phyloP scores from a whole-genome alignment of 306 rosid species.

The Malus sylvestris region DNA sequence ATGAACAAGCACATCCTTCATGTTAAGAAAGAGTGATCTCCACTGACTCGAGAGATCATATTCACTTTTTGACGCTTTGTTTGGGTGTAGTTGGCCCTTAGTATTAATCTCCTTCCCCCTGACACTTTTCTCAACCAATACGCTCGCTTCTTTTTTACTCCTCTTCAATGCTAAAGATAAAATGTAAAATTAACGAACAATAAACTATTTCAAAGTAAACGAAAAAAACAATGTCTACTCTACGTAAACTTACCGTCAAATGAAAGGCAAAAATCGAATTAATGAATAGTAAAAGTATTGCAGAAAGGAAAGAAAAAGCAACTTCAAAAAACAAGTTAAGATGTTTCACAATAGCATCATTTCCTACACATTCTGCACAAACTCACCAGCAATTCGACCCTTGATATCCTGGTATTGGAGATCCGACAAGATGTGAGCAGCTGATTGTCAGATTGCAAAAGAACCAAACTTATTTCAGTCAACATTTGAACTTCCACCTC shows the following conservation, averaged over 20 bases:
- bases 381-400: slow-evolving; percentile 72
- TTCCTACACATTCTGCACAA: not conserved
- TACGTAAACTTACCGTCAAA: slow-evolving; percentile 36
- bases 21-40: slow-evolving; percentile 71
- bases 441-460: slow-evolving; percentile 33
- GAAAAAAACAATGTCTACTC: not conserved
- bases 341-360: not conserved
- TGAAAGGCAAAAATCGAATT: not conserved
- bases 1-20: slow-evolving; percentile 52
- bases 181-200: not conserved
- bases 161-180: slow-evolving; percentile 51
- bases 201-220: not conserved
- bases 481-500: not conserved
- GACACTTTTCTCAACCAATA: slow-evolving; percentile 50
- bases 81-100: slow-evolving; percentile 23
- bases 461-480: slow-evolving; percentile 14
- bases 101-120: slow-evolving; percentile 33
- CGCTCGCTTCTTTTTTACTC: slow-evolving; percentile 73
- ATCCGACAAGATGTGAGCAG: slow-evolving; percentile 80
- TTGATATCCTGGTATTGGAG: slow-evolving; percentile 86
- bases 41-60: slow-evolving; percentile 63
- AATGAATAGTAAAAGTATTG: not conserved
- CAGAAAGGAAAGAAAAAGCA: not conserved
- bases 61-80: slow-evolving; percentile 44
- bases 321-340: not conserved